Evolutionary conservation across 495 filamentous ascomycete species (phyloP).

Genomic region (Neurospora intermedia): DNA sequence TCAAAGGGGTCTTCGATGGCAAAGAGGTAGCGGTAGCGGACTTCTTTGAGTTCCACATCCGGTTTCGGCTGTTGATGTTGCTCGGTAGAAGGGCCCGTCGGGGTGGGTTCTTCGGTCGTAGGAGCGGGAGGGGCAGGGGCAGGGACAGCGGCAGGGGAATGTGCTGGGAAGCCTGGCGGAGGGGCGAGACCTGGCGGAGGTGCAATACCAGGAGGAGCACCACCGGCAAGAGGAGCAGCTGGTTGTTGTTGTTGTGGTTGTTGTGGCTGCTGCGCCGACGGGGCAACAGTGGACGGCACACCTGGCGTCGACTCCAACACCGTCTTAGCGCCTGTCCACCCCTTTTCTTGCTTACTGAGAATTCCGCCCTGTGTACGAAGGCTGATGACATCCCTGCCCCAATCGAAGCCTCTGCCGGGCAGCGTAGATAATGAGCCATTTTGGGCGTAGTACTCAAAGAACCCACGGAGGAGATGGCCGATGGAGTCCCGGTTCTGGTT

Average conservation of each 20-base stretch:
- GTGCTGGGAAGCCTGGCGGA: neutral
- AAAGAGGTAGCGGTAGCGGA: constrained; percentile 69
- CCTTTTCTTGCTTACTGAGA: constrained; percentile 58
- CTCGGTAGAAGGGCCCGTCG: neutral
- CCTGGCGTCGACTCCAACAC: constrained; percentile 19
- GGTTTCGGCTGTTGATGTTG: neutral
- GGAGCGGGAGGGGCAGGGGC: neutral
- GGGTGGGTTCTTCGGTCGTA: neutral
- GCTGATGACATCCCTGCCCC: constrained; percentile 60
- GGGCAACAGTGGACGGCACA: constrained; percentile 9
- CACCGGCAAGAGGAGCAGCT: neutral
- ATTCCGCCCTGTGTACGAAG: constrained; percentile 60
- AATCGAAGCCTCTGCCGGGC: constrained; percentile 47
- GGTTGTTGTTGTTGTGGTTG: neutral
- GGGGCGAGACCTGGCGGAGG: neutral
- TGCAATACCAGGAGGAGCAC: neutral
- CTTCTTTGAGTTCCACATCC: constrained; percentile 42
- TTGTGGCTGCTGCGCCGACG: neutral
- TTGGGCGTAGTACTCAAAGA: constrained; percentile 73
- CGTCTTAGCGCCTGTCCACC: constrained; percentile 64
- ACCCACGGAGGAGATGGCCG: constrained; percentile 57
- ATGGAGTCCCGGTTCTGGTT: constrained; percentile 51
- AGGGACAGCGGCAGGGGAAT: no score
- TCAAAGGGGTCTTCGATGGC: constrained; percentile 87
- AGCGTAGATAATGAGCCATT: constrained; percentile 29